phyloP scores from a whole-genome alignment of 129 eudicot genomes.

The Lonicera japonica region DNA sequence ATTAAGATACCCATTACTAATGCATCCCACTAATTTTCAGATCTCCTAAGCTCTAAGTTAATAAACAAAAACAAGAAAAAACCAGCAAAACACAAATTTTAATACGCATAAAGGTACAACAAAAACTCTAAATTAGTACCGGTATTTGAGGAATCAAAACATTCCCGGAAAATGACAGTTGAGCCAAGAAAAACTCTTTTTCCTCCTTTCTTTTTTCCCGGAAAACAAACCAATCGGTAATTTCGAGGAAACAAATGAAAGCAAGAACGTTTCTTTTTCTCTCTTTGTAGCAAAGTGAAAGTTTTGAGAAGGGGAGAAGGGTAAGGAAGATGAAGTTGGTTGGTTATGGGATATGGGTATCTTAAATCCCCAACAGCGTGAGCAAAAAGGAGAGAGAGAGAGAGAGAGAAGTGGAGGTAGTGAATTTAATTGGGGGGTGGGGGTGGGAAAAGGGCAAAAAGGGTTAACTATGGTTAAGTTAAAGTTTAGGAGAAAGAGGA shows the following conservation, averaged over 20 bases:
- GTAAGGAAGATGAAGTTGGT: neutral
- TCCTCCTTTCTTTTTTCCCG: neutral
- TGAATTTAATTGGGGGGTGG: neutral
- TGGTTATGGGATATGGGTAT: slow-evolving; percentile 22
- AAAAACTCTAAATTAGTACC: neutral
- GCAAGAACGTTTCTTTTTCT: slow-evolving; percentile 4
- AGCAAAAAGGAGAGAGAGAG: slow-evolving; percentile 24
- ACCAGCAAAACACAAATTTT: neutral
- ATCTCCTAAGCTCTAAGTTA: slow-evolving; percentile 15
- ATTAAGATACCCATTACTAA: too few relatives aligned
- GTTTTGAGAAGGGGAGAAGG: slow-evolving; percentile 12
- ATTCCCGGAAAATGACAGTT: slow-evolving; percentile 14
- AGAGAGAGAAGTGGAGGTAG: slow-evolving; percentile 9
- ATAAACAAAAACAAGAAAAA: slow-evolving; percentile 2
- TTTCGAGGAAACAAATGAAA: slow-evolving; percentile 12
- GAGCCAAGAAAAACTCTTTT: neutral
- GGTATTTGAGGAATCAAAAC: slow-evolving; percentile 4
- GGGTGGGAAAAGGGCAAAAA: too few relatives aligned
- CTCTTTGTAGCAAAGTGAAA: slow-evolving; percentile 2
- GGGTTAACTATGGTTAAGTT: slow-evolving; percentile 52
- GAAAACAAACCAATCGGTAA: slow-evolving; percentile 22
- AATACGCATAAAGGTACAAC: neutral
- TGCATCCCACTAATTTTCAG: slow-evolving; percentile 21
- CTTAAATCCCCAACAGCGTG: slow-evolving; percentile 45
- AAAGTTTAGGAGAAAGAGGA: neutral